A percentile compares a stretch with the other conserved stretches of the same genome.
Evolutionary conservation across 1,284 basidiomycete species (phyloP).

Genomic region (Papiliotrema laurentii): DNA sequence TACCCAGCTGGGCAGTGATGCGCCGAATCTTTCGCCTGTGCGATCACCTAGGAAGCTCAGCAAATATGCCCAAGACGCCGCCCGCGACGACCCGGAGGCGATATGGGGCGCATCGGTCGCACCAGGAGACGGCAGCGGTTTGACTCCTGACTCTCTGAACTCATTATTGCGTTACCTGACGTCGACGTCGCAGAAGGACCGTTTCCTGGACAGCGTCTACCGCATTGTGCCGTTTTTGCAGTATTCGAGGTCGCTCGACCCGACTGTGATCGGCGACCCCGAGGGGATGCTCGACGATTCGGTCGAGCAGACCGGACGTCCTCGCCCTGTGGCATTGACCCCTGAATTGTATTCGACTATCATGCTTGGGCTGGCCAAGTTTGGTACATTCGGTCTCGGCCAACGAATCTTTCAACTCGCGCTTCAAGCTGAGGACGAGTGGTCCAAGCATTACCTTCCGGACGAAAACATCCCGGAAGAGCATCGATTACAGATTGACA

Average conservation of each 20-base stretch:
- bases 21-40: conserved; percentile 1
- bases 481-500: conserved; percentile 8
- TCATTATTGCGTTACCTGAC: conserved; percentile 1
- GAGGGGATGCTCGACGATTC: not conserved
- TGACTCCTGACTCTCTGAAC: conserved; percentile 1
- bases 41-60: not conserved
- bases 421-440: not conserved
- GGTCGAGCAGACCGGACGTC: not conserved
- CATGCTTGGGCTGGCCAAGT: not conserved
- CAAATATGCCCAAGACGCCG: too few relatives aligned
- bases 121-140: not conserved
- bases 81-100: not conserved
- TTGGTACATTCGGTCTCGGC: not conserved
- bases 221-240: conserved; percentile 1
- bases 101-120: not conserved
- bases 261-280: not conserved
- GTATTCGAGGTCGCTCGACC: not conserved
- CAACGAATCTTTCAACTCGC: not conserved
- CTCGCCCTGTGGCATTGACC: not conserved
- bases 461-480: not conserved
- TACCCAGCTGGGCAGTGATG: conserved; percentile 3
- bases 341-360: not conserved
- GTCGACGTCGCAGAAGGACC: not conserved
- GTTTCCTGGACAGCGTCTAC: conserved; percentile 1
- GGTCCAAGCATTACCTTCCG: not conserved